These are phyloP conservation scores for Podaxis rugospora DNA, from an alignment of 768 basidiomycete genomes.

Conservation along the genomic window DNA sequence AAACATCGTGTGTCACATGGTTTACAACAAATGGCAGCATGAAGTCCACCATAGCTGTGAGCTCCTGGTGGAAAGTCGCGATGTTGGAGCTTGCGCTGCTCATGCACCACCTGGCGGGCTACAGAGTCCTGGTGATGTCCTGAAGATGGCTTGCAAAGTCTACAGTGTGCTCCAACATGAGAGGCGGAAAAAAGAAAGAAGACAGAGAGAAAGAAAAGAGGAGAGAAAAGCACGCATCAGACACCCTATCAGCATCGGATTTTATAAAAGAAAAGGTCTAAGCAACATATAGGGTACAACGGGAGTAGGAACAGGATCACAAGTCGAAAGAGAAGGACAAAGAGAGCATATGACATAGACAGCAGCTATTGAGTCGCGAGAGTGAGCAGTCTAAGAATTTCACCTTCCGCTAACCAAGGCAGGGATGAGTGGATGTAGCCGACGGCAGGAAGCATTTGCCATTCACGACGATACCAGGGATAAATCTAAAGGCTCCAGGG, in stretches of 20 bases:
- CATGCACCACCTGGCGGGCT: too few species aligned
- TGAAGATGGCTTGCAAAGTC: background rate
- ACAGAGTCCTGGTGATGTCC: background rate
- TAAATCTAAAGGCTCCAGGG: background rate
- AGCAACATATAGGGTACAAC: conserved; percentile 7
- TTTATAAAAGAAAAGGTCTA: background rate
- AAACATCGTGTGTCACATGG: too few species aligned
- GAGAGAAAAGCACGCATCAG: conserved; percentile 13
- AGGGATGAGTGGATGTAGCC: background rate
- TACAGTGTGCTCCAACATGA: conserved; percentile 14
- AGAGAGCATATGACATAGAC: conserved; percentile 1
- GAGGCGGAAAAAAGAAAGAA: conserved; percentile 13
- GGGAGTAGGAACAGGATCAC: conserved; percentile 3
- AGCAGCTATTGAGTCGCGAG: background rate
- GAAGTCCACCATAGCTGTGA: too few species aligned
- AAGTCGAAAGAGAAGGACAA: conserved; percentile 8
- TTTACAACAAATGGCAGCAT: too few species aligned
- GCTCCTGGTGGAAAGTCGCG: too few species aligned
- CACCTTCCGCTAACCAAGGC: conserved; percentile 6
- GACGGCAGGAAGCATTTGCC: background rate
- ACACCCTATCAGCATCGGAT: conserved; percentile 8
- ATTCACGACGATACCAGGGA: background rate
- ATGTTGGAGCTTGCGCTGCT: too few species aligned
- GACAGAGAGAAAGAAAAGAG: conserved; percentile 16
- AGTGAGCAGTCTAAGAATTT: background rate